Percentiles rank a stretch among this genome's conserved stretches.
These are phyloP conservation scores for Umbelopsis sp. DNA, from an alignment of 371 early-diverging fungal genomes.

Conservation along the genomic window DNA sequence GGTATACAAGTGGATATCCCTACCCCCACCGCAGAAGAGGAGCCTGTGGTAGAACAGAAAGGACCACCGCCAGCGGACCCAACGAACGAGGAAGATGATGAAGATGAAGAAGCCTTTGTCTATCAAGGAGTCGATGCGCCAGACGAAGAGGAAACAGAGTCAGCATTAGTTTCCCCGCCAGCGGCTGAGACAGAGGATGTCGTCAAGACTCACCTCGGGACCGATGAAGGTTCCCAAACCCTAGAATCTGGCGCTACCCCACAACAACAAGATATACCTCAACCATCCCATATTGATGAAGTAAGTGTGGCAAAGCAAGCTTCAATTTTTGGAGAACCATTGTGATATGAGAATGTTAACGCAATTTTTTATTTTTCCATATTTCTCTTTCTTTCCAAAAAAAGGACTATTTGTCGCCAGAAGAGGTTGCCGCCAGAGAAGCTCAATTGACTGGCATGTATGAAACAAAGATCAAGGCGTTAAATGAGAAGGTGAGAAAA, in stretches of 20 bases:
- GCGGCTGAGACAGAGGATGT: not conserved
- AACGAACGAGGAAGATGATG: slow-evolving; percentile 31
- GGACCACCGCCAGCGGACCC: not conserved
- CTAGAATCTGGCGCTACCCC: too few species aligned
- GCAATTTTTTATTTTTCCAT: not conserved
- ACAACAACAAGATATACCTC: not conserved
- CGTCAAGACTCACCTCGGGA: not conserved
- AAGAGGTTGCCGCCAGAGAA: slow-evolving; percentile 1
- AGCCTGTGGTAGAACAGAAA: too few species aligned
- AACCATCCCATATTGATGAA: not conserved
- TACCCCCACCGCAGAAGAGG: not conserved
- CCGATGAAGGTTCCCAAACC: not conserved
- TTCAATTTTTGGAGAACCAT: too few species aligned
- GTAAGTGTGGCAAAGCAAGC: not conserved
- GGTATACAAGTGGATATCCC: slow-evolving; percentile 26
- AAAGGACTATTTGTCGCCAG: slow-evolving; percentile 1
- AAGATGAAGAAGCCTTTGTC: slow-evolving; percentile 45
- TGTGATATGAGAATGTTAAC: too few species aligned
- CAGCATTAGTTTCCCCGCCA: not conserved
- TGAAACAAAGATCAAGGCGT: not conserved
- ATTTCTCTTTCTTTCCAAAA: not conserved
- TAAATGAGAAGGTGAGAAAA: not conserved
- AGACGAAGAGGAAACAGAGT: slow-evolving; percentile 14
- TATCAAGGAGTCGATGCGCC: slow-evolving; percentile 45
- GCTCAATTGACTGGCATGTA: not conserved